Conservation (phyloP, 805 yeast species). For the Zygosaccharomyces bailii region DNA sequence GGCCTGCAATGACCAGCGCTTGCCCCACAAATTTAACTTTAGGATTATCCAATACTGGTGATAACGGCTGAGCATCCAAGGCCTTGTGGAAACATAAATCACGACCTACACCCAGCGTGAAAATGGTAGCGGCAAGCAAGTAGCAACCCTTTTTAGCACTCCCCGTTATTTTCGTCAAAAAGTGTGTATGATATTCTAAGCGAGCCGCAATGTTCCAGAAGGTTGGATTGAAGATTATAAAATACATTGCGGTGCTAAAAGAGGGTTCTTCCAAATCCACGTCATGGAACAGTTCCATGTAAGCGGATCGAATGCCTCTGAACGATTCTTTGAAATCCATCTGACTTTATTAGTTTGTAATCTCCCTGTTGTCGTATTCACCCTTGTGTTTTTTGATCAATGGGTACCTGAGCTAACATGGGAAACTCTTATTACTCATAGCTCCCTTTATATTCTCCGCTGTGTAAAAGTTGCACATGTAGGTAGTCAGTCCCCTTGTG, state of each 20-base stretch:
- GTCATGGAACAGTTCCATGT: conserved; percentile 12
- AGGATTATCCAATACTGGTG: conserved; percentile 46
- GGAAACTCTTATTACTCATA: too few species aligned
- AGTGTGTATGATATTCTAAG: conserved; percentile 71
- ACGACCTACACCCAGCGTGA: conserved; percentile 77
- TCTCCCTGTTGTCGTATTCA: too few species aligned
- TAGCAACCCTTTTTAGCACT: conserved; percentile 79
- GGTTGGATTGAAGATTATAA: conserved; percentile 86
- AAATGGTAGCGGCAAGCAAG: conserved; percentile 74
- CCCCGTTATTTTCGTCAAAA: conserved; percentile 70
- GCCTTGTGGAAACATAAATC: conserved; percentile 75
- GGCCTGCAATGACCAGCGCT: conserved; percentile 61
- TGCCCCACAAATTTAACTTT: conserved; percentile 51
- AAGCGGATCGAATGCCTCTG: conserved; percentile 12
- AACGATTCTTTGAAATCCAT: conserved; percentile 6
- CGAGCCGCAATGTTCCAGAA: conserved; percentile 96
- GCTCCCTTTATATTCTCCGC: not conserved
- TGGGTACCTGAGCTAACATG: too few species aligned
- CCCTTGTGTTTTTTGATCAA: too few species aligned
- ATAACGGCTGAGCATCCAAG: conserved; percentile 64
- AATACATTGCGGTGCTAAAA: conserved; percentile 48
- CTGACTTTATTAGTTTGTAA: not conserved
- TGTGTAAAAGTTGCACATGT: conserved; percentile 4
- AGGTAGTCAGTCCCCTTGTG: not conserved
- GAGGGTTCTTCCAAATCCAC: conserved; percentile 23